These are phyloP conservation scores for Aspergillus egyptiacus DNA, from an alignment of 495 filamentous ascomycete genomes.

Conservation along the genomic window DNA sequence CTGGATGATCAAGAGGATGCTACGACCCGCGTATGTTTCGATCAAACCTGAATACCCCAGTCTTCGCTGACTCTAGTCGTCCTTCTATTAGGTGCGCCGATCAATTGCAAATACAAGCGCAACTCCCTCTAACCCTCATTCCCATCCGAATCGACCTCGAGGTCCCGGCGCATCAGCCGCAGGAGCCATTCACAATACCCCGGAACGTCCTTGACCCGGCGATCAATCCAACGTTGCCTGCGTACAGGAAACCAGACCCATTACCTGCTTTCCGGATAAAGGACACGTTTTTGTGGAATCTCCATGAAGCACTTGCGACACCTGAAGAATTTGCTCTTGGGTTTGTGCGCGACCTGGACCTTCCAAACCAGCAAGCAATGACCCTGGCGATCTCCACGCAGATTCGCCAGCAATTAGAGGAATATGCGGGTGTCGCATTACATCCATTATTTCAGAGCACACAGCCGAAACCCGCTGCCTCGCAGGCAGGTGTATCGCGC, in stretches of 20 bases:
- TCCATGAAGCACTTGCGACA: conserved; percentile 89
- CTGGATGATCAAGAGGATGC: conserved; percentile 80
- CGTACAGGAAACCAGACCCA: conserved; percentile 70
- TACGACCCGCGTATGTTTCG: conserved; percentile 42
- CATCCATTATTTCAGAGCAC: conserved; percentile 78
- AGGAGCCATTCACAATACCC: conserved; percentile 64
- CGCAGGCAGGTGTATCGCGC: conserved; percentile 34
- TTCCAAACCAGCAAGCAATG: conserved; percentile 63
- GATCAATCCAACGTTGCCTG: conserved; percentile 59
- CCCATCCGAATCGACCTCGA: conserved; percentile 97
- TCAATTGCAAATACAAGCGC: conserved; percentile 76
- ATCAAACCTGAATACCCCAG: not conserved
- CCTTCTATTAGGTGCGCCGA: conserved; percentile 36
- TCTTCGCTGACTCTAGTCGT: conserved; percentile 16
- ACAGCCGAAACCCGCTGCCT: conserved; percentile 36
- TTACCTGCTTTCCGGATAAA: conserved; percentile 80
- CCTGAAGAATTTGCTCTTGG: conserved; percentile 88
- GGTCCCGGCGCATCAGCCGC: conserved; percentile 69
- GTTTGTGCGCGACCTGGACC: conserved; percentile 91
- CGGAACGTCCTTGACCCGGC: conserved; percentile 53
- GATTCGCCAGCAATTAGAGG: conserved; percentile 90
- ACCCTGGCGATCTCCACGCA: conserved; percentile 81
- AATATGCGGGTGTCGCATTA: conserved; percentile 89
- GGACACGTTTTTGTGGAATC: conserved; percentile 94
- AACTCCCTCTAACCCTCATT: conserved; percentile 82